Evolutionary conservation across 208 protist species (phyloP).

Genomic region (Trypanosoma vivax): DNA sequence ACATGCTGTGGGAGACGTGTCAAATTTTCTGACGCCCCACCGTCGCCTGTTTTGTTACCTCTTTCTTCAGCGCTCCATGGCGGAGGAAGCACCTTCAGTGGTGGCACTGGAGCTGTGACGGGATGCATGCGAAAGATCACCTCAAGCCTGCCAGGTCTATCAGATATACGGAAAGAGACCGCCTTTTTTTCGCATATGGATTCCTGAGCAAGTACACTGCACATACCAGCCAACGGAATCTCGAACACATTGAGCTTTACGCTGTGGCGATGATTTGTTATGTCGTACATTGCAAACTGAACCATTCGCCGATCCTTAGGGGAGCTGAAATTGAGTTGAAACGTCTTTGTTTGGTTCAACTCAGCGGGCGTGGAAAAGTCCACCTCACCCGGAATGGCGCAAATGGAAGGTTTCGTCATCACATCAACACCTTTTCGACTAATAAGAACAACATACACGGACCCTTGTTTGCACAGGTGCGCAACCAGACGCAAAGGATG

Average conservation of each 20-base stretch:
- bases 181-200: conserved; percentile 83
- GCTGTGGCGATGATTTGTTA: conserved; percentile 69
- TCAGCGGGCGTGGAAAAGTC: conserved; percentile 52
- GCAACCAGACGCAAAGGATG: conserved; percentile 67
- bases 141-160: conserved; percentile 63
- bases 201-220: conserved; percentile 77
- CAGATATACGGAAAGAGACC: conserved; percentile 74
- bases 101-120: conserved; percentile 47
- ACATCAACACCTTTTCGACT: conserved; percentile 69
- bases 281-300: conserved; percentile 76
- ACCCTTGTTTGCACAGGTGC: conserved; percentile 61
- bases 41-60: conserved; percentile 3
- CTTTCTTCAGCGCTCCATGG: conserved; percentile 1
- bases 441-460: conserved; percentile 64
- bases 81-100: conserved; percentile 20
- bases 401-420: conserved; percentile 53
- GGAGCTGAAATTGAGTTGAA: conserved; percentile 71
- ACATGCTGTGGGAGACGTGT: conserved; percentile 39
- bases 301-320: conserved; percentile 74
- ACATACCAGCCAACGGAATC: conserved; percentile 81
- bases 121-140: conserved; percentile 86
- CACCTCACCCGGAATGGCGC: conserved; percentile 54
- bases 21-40: not conserved
- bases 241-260: conserved; percentile 82
- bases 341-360: conserved; percentile 34